A percentile compares a stretch with the other conserved stretches of the same genome.
Conservation (phyloP, 768 basidiomycete species). For the Suillus tomentosus region DNA sequence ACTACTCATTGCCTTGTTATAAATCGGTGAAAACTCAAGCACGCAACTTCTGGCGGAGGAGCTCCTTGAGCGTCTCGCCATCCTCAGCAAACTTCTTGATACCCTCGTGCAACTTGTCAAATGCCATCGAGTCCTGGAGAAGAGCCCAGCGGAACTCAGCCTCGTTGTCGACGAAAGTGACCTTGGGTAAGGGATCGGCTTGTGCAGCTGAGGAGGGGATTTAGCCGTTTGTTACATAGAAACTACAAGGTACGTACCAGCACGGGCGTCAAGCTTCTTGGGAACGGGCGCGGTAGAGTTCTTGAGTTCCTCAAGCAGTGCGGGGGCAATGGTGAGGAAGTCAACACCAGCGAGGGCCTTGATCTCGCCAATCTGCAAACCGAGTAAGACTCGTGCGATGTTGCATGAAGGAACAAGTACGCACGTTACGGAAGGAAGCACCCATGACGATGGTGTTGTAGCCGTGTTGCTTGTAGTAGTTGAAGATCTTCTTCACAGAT, state of each 20-base stretch:
- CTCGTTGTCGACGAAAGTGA: conserved; percentile 88
- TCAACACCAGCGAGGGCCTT: conserved; percentile 94
- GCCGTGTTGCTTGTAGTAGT: conserved; percentile 98
- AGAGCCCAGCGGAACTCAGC: conserved; percentile 95
- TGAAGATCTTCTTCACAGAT: conserved; percentile 96
- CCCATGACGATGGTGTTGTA: conserved; percentile 99
- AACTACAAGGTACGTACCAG: conserved; percentile 34
- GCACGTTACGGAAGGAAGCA: conserved; percentile 97
- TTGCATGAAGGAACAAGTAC: conserved; percentile 29
- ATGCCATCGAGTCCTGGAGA: conserved; percentile 95
- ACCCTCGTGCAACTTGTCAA: conserved; percentile 97
- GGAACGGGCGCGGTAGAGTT: conserved; percentile 75
- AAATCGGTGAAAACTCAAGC: conserved; percentile 16
- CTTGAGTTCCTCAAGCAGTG: conserved; percentile 91
- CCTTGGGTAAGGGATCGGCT: conserved; percentile 70
- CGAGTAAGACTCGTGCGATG: conserved; percentile 13
- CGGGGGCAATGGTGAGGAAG: conserved; percentile 93
- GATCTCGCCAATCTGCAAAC: conserved; percentile 80
- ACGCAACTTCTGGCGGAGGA: conserved; percentile 69
- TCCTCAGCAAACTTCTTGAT: conserved; percentile 99
- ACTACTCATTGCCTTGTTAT: conserved; percentile 2
- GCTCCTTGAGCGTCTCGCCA: conserved; percentile 81
- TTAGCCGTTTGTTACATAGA: not conserved
- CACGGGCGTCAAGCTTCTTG: conserved; percentile 74
- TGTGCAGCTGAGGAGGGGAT: conserved; percentile 43